Base-by-base conservation (phyloP, 2,329 filamentous ascomycete species). In the Fonsecaea pedrosoi region DNA sequence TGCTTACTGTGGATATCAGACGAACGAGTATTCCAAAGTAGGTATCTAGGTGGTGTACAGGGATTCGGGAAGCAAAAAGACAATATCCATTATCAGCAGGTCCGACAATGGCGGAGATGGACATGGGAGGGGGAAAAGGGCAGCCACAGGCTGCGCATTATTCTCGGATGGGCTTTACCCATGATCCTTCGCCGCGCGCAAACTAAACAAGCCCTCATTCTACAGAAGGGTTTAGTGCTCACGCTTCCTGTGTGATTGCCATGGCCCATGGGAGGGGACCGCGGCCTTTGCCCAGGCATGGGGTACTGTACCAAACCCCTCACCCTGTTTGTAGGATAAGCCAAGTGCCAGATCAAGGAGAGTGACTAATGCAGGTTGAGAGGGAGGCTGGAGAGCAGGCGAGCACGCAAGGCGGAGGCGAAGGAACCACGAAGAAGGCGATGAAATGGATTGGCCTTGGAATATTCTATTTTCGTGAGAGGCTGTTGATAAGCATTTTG, bases 191-290 rank as follows among this genome's bases (percentile, higher is more conserved):
- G n/a, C 42, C 18, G 45, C 8, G 21, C 10, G 45, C 45, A 1
- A 10, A 21, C 45, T 40, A 32, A 45, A 9, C 40, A 42, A 42
- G 40, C 13, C 40, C n/a, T 21, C 18, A 48, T 18, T 4, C 56
- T 30, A 32, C 8, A 62, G 15, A 21, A 18, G 48, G 48, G 65
- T 8, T 56, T 67, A 64, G 64, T 68, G 65, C 65, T 60, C 61
- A 64, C 65, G 15, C 21, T 57, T 57, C 9, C 21, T 57, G 37
- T 37, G 37, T 13, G 10, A 37, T 53, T 15, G 7, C 37, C 25
- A 30, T 21, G 15, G 35, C 15, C 25, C 25, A 25, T 32, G 30
- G 30, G 30, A 32, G 3, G 30, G 30, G 6, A 32, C 30, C 30
- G 30, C 30, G 30, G 30, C 30, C 6, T 32, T 32, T 32, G 30